phyloP scores from a whole-genome alignment of 2,329 filamentous ascomycete genomes.

The Cercospora zeina region DNA sequence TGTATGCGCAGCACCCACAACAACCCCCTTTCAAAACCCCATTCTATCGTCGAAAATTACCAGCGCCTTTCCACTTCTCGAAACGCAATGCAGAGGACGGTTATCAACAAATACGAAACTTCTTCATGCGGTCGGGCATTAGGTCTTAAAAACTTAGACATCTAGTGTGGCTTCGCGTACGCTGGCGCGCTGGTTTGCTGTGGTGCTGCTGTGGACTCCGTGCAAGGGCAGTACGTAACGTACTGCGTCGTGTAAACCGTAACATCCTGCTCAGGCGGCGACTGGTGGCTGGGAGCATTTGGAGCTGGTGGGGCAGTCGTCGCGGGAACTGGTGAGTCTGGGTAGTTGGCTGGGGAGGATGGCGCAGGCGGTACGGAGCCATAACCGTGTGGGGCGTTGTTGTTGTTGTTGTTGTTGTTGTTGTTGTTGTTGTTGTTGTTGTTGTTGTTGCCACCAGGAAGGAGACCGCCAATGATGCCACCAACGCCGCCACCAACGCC shows the following conservation, averaged over 20 bases:
- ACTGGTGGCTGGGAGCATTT: constrained; percentile 11
- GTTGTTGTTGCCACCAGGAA: constrained; percentile 8
- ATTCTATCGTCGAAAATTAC: constrained; percentile 9
- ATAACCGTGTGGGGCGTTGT: not conserved
- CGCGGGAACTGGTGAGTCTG: constrained; percentile 17
- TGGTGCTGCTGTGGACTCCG: constrained; percentile 14
- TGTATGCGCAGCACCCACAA: not conserved
- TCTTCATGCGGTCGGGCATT: constrained; percentile 14
- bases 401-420: too few relatives aligned
- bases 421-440: not conserved
- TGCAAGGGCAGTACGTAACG: constrained; percentile 23
- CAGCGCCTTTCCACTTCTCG: constrained; percentile 8
- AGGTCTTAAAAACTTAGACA: constrained; percentile 11
- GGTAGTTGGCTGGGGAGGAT: not conserved
- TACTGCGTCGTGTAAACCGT: constrained; percentile 20
- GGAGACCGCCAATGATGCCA: not conserved
- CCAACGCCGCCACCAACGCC: not conserved
- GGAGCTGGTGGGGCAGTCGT: constrained; percentile 15
- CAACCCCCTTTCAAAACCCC: not conserved
- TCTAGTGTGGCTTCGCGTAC: constrained; percentile 17
- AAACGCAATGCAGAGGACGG: constrained; percentile 11
- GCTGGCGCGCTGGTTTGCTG: constrained; percentile 12
- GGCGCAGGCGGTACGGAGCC: not conserved
- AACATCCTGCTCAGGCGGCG: constrained; percentile 13
- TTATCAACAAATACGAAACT: constrained; percentile 5